Conservation (phyloP, 306 rosid species). For the Dalbergia cultrata region DNA sequence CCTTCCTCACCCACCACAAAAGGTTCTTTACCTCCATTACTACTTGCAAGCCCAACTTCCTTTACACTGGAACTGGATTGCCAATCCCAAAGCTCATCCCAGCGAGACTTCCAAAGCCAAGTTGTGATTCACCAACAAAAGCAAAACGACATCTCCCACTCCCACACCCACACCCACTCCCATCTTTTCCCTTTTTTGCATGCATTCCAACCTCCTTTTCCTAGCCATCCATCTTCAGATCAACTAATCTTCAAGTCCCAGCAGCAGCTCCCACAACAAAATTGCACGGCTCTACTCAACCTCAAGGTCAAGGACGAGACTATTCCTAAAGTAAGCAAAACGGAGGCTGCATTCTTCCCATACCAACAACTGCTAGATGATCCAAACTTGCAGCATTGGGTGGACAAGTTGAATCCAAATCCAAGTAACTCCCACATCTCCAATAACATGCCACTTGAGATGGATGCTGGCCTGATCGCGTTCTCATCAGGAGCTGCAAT, state of each 20-base stretch:
- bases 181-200: constrained; percentile 29
- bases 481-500: constrained; percentile 34
- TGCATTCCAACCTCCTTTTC: constrained; percentile 32
- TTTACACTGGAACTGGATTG: constrained; percentile 23
- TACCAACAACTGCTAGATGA: constrained; percentile 17
- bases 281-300: not conserved
- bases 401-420: constrained; percentile 45
- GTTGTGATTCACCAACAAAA: not conserved
- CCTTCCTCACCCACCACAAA: not conserved
- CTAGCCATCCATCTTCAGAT: not conserved
- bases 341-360: constrained; percentile 25
- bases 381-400: constrained; percentile 27
- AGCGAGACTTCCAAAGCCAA: not conserved
- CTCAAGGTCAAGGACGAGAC: constrained; percentile 28
- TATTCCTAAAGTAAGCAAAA: constrained; percentile 5
- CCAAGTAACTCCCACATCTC: constrained; percentile 18
- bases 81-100: constrained; percentile 10
- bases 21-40: constrained; percentile 11
- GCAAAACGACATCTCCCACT: constrained; percentile 13
- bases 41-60: constrained; percentile 6
- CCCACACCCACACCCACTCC: not conserved
- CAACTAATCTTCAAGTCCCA: not conserved
- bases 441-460: constrained; percentile 38
- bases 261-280: not conserved
- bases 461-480: constrained; percentile 49